Evolutionary conservation across 2,329 filamentous ascomycete species (phyloP).

Genomic region (Colletotrichum karsti): DNA sequence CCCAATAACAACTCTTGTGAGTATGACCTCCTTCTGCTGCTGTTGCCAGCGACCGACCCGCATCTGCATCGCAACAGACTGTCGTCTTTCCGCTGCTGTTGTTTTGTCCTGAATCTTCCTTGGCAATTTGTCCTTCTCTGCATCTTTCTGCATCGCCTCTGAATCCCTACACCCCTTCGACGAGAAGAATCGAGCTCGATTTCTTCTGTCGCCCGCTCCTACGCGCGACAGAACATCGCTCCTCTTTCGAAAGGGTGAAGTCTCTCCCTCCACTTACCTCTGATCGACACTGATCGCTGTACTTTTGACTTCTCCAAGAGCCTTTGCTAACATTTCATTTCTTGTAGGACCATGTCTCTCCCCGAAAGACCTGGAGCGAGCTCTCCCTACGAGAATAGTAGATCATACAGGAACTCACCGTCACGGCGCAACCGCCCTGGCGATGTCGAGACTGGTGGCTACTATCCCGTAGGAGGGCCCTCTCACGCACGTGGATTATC

Average conservation of each 20-base stretch:
- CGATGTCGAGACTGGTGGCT: constrained; percentile 75
- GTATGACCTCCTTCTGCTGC: constrained; percentile 24
- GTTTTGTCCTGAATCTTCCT: neutral
- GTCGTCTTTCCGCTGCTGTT: constrained; percentile 16
- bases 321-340: constrained; percentile 15
- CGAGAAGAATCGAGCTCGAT: constrained; percentile 6
- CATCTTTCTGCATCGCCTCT: neutral
- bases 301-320: neutral
- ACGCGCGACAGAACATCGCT: constrained; percentile 20
- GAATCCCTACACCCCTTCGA: neutral
- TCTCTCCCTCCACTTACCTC: constrained; percentile 1
- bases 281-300: neutral
- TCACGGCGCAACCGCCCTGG: constrained; percentile 71
- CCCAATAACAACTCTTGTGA: constrained; percentile 31
- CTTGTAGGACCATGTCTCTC: constrained; percentile 64
- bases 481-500: constrained; percentile 66
- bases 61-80: constrained; percentile 11
- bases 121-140: neutral
- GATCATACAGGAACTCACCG: constrained; percentile 73
- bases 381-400: constrained; percentile 68
- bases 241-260: constrained; percentile 30
- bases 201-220: constrained; percentile 8
- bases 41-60: constrained; percentile 6
- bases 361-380: constrained; percentile 71
- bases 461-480: constrained; percentile 51